Conservation (phyloP, 164 flowering plant species). For the Cinnamomum chago region DNA sequence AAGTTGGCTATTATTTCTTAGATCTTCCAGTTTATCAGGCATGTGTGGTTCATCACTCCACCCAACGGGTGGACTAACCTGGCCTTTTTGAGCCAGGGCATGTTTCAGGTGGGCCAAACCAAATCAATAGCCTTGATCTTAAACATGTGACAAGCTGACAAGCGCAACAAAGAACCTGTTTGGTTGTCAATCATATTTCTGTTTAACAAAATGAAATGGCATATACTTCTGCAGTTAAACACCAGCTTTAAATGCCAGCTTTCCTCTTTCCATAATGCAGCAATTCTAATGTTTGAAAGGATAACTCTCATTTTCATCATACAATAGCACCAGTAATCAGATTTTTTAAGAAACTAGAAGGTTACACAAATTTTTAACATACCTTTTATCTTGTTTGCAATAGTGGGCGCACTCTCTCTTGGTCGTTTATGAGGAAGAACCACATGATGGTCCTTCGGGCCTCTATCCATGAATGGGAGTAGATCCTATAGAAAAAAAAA, state of each 20-base stretch:
- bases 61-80: no score
- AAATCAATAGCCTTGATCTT: no score
- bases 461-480: slow-evolving; percentile 73
- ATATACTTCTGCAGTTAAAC: neutral
- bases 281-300: neutral
- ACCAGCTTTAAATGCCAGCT: neutral
- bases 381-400: slow-evolving; percentile 45
- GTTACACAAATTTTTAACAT: slow-evolving; percentile 5
- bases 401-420: slow-evolving; percentile 50
- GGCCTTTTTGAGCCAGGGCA: no score
- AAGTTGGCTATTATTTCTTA: no score
- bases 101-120: no score
- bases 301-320: neutral
- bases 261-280: neutral
- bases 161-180: no score
- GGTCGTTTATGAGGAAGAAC: slow-evolving; percentile 80
- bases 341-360: neutral
- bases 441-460: slow-evolving; percentile 72
- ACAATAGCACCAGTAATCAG: neutral
- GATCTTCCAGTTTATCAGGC: no score
- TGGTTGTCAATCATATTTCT: no score
- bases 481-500: slow-evolving; percentile 49
- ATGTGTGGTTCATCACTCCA: no score
- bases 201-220: no score
- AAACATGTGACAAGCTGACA: no score